Conservation (phyloP, 2,329 filamentous ascomycete genomes). For the Arachnomyces sp. region DNA sequence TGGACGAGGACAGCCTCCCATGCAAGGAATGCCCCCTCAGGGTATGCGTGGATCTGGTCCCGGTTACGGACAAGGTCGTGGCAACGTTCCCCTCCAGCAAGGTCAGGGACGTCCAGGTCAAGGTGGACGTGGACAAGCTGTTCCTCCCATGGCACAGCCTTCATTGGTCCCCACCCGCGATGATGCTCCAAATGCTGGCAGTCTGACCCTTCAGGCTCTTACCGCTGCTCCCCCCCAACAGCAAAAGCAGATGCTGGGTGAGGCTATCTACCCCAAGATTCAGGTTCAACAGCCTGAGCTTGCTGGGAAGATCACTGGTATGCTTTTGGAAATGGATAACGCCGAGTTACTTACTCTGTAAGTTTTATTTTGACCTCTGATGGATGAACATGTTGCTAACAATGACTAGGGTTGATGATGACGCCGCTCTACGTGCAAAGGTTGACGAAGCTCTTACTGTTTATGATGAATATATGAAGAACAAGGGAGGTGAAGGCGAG, state of each 20-base stretch:
- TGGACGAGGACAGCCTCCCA: conserved; percentile 60
- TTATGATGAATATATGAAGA: conserved; percentile 98
- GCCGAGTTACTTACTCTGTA: conserved; percentile 87
- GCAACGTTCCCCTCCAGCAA: conserved; percentile 32
- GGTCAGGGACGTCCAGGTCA: conserved; percentile 34
- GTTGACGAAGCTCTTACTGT: conserved; percentile 95
- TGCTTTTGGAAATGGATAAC: conserved; percentile 99
- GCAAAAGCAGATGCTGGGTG: conserved; percentile 98
- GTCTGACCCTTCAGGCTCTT: conserved; percentile 45
- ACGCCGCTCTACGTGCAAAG: conserved; percentile 81
- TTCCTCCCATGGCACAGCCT: conserved; percentile 23
- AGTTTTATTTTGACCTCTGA: conserved; percentile 41
- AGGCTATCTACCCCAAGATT: conserved; percentile 98
- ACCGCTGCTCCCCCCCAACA: conserved; percentile 53
- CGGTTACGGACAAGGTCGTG: conserved; percentile 37
- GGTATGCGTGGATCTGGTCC: conserved; percentile 38
- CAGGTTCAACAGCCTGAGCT: conserved; percentile 87
- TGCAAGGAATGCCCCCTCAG: conserved; percentile 63
- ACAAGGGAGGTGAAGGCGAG: conserved; percentile 48
- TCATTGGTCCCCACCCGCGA: conserved; percentile 26
- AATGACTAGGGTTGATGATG: conserved; percentile 68
- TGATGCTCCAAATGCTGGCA: conserved; percentile 28
- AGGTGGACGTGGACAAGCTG: conserved; percentile 33
- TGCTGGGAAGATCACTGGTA: conserved; percentile 98
- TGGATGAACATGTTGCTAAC: conserved; percentile 9